phyloP scores from a whole-genome alignment of 192 early-diverging fungal genomes.

The Piromyces sp. region DNA sequence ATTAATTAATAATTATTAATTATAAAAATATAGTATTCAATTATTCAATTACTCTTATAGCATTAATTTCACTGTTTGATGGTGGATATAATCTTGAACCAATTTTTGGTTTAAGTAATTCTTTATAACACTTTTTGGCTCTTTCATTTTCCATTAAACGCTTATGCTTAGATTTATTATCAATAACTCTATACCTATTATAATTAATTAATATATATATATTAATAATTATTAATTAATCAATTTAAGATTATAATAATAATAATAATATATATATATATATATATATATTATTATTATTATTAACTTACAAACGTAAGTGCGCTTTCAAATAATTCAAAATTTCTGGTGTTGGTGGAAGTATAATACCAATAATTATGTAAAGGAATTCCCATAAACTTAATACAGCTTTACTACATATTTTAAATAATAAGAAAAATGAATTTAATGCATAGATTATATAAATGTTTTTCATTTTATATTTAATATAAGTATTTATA shows the following conservation, averaged over 20 bases:
- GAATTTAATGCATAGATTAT: no score
- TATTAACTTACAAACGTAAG: background rate
- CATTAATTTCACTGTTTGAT: background rate
- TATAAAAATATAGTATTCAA: no score
- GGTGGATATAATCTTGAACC: background rate
- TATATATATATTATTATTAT: background rate
- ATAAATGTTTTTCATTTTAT: no score
- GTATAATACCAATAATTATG: background rate
- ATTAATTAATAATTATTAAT: no score
- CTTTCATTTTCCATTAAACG: background rate
- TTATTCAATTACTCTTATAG: background rate
- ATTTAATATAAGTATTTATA: no score
- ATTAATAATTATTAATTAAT: no score
- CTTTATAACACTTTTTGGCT: background rate
- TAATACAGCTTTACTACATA: background rate
- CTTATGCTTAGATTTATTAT: background rate
- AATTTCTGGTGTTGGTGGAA: background rate
- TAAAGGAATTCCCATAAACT: background rate
- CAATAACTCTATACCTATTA: background rate
- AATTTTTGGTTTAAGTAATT: background rate
- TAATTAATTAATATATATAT: no score
- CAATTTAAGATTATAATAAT: no score
- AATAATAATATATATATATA: background rate
- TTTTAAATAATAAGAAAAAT: no score
- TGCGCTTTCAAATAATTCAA: background rate